A percentile compares a stretch with the other conserved stretches of the same genome.
Evolutionary conservation across 768 basidiomycete species (phyloP).

Genomic region (Amylocystis lapponica): DNA sequence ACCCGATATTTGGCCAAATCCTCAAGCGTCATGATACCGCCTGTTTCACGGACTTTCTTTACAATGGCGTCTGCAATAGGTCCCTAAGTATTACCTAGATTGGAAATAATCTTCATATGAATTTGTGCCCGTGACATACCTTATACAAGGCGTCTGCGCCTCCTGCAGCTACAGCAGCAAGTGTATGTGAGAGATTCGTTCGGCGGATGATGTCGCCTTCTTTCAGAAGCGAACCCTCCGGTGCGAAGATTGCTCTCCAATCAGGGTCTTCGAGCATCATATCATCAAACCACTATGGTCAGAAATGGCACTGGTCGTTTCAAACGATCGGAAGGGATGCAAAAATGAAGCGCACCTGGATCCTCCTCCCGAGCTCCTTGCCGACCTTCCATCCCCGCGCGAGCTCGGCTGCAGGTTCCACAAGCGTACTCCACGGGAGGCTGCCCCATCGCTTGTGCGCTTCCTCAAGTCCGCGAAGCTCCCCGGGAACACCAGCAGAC

Average conservation of each 20-base stretch:
- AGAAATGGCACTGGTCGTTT: conserved; percentile 13
- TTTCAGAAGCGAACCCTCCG: conserved; percentile 59
- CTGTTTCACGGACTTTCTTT: conserved; percentile 59
- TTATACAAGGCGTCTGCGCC: conserved; percentile 84
- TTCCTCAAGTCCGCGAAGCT: conserved; percentile 80
- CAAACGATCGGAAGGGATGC: not conserved
- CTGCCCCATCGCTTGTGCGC: conserved; percentile 81
- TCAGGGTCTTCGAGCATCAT: conserved; percentile 64
- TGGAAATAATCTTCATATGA: not conserved
- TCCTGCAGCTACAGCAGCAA: conserved; percentile 63
- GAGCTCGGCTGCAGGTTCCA: conserved; percentile 68
- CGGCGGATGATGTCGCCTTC: conserved; percentile 74
- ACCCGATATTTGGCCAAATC: conserved; percentile 73
- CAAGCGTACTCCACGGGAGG: conserved; percentile 71
- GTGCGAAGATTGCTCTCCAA: conserved; percentile 83
- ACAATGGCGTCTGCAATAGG: conserved; percentile 77
- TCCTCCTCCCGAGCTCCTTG: conserved; percentile 65
- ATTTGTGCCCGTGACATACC: conserved; percentile 26
- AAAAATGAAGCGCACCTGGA: conserved; percentile 44
- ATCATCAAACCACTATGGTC: conserved; percentile 31
- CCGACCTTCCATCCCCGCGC: conserved; percentile 80
- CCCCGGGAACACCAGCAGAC: conserved; percentile 86
- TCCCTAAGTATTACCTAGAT: conserved; percentile 40
- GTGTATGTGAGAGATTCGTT: conserved; percentile 71
- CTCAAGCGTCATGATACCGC: conserved; percentile 72